phyloP scores from a whole-genome alignment of 2,329 filamentous ascomycete species.

The Phialemonium atrogriseum region DNA sequence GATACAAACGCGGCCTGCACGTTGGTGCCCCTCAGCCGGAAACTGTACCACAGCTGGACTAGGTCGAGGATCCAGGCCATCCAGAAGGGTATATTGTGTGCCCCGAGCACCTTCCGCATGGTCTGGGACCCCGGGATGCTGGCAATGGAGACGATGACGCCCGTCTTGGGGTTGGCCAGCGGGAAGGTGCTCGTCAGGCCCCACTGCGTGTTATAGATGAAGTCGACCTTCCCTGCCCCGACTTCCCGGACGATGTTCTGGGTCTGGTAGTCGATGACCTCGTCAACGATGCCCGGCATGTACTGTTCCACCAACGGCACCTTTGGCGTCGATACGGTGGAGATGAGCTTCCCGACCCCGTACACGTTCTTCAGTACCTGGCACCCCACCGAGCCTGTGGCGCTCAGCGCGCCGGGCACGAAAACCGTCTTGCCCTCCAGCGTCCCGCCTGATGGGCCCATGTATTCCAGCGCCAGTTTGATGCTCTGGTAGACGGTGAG shows the following conservation, averaged over 20 bases:
- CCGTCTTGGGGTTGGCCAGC: slow-evolving; percentile 25
- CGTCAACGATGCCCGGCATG: slow-evolving; percentile 36
- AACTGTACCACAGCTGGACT: slow-evolving; percentile 30
- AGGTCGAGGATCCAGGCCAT: slow-evolving; percentile 17
- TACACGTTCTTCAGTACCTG: slow-evolving; percentile 44
- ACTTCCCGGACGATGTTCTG: slow-evolving; percentile 27
- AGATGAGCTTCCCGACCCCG: slow-evolving; percentile 35
- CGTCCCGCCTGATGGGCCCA: slow-evolving; percentile 20
- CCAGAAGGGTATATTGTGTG: slow-evolving; percentile 24
- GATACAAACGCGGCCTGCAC: slow-evolving; percentile 37
- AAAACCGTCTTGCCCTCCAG: slow-evolving; percentile 43
- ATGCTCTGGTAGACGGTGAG: slow-evolving; percentile 37
- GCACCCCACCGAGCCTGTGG: slow-evolving; percentile 34
- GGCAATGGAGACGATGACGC: slow-evolving; percentile 32
- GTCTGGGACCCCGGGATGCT: slow-evolving; percentile 24
- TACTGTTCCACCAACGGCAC: slow-evolving; percentile 32
- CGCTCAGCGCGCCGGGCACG: slow-evolving; percentile 40
- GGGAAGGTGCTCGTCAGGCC: slow-evolving; percentile 28
- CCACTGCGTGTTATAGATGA: slow-evolving; percentile 41
- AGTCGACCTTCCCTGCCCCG: slow-evolving; percentile 35
- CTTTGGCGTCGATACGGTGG: slow-evolving; percentile 45
- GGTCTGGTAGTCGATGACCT: slow-evolving; percentile 43
- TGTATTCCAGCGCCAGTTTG: slow-evolving; percentile 25
- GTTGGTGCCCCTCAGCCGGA: slow-evolving; percentile 33
- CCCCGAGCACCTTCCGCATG: slow-evolving; percentile 22